Percentiles rank a stretch among this genome's conserved stretches.
phyloP scores from a whole-genome alignment of 345 rosid species.

The Carallia pectinifolia region DNA sequence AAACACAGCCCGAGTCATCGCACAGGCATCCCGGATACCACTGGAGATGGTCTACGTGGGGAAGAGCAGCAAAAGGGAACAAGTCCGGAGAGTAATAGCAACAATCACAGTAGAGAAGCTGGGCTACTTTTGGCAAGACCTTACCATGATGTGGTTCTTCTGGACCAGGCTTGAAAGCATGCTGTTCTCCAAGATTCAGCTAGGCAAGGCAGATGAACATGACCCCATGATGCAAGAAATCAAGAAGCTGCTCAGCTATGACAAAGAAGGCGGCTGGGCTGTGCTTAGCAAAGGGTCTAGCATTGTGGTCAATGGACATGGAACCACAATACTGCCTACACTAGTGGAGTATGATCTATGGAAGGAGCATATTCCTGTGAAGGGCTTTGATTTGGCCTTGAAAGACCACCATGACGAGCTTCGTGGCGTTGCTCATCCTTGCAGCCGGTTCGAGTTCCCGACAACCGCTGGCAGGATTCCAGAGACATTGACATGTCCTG shows the following conservation, averaged over 20 bases:
- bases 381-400: slow-evolving; percentile 22
- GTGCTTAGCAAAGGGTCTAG: slow-evolving; percentile 17
- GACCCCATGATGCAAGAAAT: slow-evolving; percentile 25
- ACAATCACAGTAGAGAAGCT: slow-evolving; percentile 26
- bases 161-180: slow-evolving; percentile 31
- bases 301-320: slow-evolving; percentile 18
- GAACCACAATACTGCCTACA: slow-evolving; percentile 4
- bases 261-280: slow-evolving; percentile 27
- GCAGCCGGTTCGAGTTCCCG: slow-evolving; percentile 22
- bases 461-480: slow-evolving; percentile 13
- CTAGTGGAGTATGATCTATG: slow-evolving; percentile 11
- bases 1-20: slow-evolving; percentile 22
- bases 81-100: slow-evolving; percentile 26
- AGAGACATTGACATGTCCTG: slow-evolving; percentile 22
- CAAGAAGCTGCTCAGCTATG: slow-evolving; percentile 23
- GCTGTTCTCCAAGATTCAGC: slow-evolving; percentile 28
- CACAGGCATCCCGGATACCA: slow-evolving; percentile 29
- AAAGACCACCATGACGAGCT: slow-evolving; percentile 16
- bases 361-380: slow-evolving; percentile 14
- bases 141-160: slow-evolving; percentile 34
- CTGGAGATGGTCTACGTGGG: slow-evolving; percentile 56
- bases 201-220: slow-evolving; percentile 17
- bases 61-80: slow-evolving; percentile 40
- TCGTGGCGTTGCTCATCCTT: slow-evolving; percentile 17
- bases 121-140: slow-evolving; percentile 33